phyloP scores from a whole-genome alignment of 1,139 yeast genomes.

The Protomyces gravidus region DNA sequence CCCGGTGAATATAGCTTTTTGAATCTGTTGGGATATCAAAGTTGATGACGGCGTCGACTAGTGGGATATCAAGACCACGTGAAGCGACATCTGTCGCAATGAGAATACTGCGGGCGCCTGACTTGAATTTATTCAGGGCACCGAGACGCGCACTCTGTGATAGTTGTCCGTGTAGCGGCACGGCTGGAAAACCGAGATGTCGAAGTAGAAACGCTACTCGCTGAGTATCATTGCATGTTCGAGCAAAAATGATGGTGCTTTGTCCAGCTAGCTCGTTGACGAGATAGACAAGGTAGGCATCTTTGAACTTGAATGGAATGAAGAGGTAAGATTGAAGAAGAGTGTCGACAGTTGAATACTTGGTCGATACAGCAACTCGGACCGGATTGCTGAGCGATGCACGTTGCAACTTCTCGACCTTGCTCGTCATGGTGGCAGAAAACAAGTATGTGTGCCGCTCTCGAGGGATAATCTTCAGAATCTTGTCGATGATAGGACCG shows the following conservation, averaged over 20 bases:
- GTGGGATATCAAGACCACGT: slow-evolving; percentile 93
- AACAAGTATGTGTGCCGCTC: slow-evolving; percentile 82
- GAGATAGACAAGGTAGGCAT: slow-evolving; percentile 76
- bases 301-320: slow-evolving; percentile 87
- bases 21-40: slow-evolving; percentile 97
- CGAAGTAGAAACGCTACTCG: slow-evolving; percentile 79
- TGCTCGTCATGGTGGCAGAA: slow-evolving; percentile 94
- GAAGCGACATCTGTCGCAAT: slow-evolving; percentile 99
- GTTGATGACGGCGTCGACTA: slow-evolving; percentile 86
- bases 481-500: slow-evolving; percentile 87
- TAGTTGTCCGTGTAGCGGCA: slow-evolving; percentile 91
- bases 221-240: slow-evolving; percentile 94
- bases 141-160: slow-evolving; percentile 90
- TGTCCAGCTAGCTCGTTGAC: slow-evolving; percentile 83
- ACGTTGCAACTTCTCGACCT: slow-evolving; percentile 88
- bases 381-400: slow-evolving; percentile 90
- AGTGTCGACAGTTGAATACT: slow-evolving; percentile 90
- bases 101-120: slow-evolving; percentile 73
- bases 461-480: slow-evolving; percentile 76
- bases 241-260: slow-evolving; percentile 79
- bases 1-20: slow-evolving; percentile 95
- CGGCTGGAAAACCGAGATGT: slow-evolving; percentile 78
- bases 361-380: slow-evolving; percentile 79
- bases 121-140: slow-evolving; percentile 83
- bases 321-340: slow-evolving; percentile 84